These are phyloP conservation scores for Phytophthora quininea DNA, from an alignment of 352 stramenopile genomes.

Conservation along the genomic window DNA sequence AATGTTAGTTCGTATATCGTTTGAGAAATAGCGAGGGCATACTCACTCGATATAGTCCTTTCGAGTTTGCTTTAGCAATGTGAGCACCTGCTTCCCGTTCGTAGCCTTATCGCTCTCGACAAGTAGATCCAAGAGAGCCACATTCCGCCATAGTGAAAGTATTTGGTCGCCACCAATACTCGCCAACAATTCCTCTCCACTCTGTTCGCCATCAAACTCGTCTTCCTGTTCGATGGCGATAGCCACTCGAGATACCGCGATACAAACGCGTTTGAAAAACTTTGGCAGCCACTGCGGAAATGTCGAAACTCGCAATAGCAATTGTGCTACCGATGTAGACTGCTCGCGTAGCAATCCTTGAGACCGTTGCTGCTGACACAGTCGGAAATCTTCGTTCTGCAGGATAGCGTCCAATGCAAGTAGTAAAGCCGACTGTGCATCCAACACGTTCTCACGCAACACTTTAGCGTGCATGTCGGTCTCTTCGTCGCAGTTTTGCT, in stretches of 20 bases:
- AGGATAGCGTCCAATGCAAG: slow-evolving; percentile 53
- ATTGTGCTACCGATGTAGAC: slow-evolving; percentile 28
- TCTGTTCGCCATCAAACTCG: background rate
- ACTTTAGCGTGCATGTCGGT: slow-evolving; percentile 1
- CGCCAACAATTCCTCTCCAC: slow-evolving; percentile 9
- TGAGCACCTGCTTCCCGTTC: slow-evolving; percentile 24
- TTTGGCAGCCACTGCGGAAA: slow-evolving; percentile 41
- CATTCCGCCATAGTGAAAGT: slow-evolving; percentile 57
- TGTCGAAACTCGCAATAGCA: slow-evolving; percentile 22
- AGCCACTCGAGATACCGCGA: slow-evolving; percentile 33
- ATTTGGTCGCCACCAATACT: slow-evolving; percentile 7
- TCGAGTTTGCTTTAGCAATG: slow-evolving; percentile 30
- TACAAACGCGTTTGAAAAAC: slow-evolving; percentile 54
- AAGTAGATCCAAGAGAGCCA: slow-evolving; percentile 46
- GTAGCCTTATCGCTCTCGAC: slow-evolving; percentile 24
- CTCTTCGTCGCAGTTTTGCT: slow-evolving; percentile 1
- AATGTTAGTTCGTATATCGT: slow-evolving; percentile 13
- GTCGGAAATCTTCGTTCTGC: slow-evolving; percentile 31
- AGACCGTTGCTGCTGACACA: slow-evolving; percentile 30
- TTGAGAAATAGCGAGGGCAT: background rate
- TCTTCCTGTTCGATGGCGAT: slow-evolving; percentile 26
- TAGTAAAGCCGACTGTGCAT: slow-evolving; percentile 50
- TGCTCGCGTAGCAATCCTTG: slow-evolving; percentile 27
- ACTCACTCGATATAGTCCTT: slow-evolving; percentile 63
- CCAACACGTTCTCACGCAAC: slow-evolving; percentile 48